These are phyloP conservation scores for Euphorbia celastroides DNA, from an alignment of 441 rosid genomes.

Conservation along the genomic window DNA sequence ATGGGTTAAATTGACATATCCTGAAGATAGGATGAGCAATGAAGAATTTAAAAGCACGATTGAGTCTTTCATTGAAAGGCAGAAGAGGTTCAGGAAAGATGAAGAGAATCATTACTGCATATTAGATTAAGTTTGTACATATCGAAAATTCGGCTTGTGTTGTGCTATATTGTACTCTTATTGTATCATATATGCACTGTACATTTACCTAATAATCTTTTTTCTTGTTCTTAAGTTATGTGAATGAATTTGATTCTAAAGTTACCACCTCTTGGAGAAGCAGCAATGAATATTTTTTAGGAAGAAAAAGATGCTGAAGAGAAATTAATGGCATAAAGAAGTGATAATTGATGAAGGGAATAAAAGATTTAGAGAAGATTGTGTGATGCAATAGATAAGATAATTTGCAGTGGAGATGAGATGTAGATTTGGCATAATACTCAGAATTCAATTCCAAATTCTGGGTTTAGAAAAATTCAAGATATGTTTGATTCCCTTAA, in stretches of 20 bases:
- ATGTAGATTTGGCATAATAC: constrained; percentile 11
- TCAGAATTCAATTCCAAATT: constrained; percentile 21
- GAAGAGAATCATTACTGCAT: constrained; percentile 41
- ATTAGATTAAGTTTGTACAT: constrained; percentile 7
- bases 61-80: constrained; percentile 88
- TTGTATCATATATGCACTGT: constrained; percentile 16
- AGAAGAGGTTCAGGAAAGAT: constrained; percentile 61
- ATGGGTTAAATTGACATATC: constrained; percentile 27
- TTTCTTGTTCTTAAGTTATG: not conserved
- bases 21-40: constrained; percentile 74
- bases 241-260: not conserved
- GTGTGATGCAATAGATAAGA: constrained; percentile 5
- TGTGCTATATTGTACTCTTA: constrained; percentile 17
- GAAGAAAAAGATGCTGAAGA: not conserved
- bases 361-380: constrained; percentile 9
- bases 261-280: not conserved
- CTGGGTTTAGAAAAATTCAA: not conserved
- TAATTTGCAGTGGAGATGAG: not conserved
- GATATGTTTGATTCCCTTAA: constrained; percentile 18
- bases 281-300: not conserved
- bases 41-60: constrained; percentile 68
- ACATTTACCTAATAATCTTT: constrained; percentile 2
- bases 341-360: not conserved
- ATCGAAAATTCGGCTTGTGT: not conserved
- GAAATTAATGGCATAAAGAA: not conserved